Conservation (phyloP, 2,329 filamentous ascomycete species). For the Nothopassalora personata region DNA sequence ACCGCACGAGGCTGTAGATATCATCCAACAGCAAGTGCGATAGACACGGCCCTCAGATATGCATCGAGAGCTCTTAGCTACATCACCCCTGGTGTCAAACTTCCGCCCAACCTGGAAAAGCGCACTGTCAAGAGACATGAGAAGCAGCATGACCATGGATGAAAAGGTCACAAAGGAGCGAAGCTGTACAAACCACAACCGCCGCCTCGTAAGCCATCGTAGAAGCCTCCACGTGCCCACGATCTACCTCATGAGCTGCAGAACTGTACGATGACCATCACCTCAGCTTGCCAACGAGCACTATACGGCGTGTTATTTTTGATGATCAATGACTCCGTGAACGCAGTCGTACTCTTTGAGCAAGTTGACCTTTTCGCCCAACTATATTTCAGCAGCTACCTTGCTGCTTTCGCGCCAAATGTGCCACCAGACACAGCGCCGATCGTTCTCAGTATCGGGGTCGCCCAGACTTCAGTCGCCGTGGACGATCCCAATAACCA, state of each 20-base stretch:
- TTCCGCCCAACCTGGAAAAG: constrained; percentile 29
- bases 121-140: background rate
- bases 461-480: constrained; percentile 34
- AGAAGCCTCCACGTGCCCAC: background rate
- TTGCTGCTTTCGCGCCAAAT: constrained; percentile 25
- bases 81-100: constrained; percentile 50
- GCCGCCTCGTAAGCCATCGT: background rate
- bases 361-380: constrained; percentile 15
- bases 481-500: constrained; percentile 2
- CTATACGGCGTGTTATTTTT: constrained; percentile 39
- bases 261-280: constrained; percentile 29
- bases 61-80: too few relatives aligned
- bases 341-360: constrained; percentile 18
- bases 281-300: constrained; percentile 38
- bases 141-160: too few relatives aligned
- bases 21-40: background rate
- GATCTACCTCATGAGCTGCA: constrained; percentile 16
- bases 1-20: background rate
- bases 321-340: constrained; percentile 8
- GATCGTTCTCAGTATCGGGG: constrained; percentile 21
- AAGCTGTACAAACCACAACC: background rate
- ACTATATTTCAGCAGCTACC: constrained; percentile 34
- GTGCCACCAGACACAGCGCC: constrained; percentile 21
- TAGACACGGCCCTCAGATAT: background rate
- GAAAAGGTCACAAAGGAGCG: background rate